Percentiles rank a stretch among this genome's conserved stretches.
phyloP scores from a whole-genome alignment of 202 grass and related monocot genomes.

The Bolboschoenoplectus hybrid region DNA sequence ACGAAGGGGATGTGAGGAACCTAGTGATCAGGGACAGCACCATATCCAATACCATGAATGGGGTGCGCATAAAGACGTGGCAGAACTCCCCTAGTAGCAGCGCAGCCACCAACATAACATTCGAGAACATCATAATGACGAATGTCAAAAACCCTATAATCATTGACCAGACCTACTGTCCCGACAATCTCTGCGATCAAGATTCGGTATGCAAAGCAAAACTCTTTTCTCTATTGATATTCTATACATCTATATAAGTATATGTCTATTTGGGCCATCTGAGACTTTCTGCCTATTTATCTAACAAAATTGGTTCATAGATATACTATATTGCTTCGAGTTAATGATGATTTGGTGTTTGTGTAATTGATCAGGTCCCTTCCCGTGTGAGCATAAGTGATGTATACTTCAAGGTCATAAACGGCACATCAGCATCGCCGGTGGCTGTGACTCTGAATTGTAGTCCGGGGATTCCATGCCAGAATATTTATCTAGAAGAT shows the following conservation, averaged over 20 bases:
- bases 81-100: constrained; percentile 55
- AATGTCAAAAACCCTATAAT: constrained; percentile 64
- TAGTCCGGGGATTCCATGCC: constrained; percentile 32
- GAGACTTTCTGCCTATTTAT: no score
- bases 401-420: constrained; percentile 41
- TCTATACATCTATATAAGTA: not conserved
- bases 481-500: not conserved
- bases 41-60: constrained; percentile 49
- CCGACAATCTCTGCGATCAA: not conserved
- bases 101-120: constrained; percentile 49
- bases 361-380: constrained; percentile 27
- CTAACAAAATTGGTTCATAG: not conserved
- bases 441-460: constrained; percentile 46
- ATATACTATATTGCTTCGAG: not conserved
- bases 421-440: constrained; percentile 41
- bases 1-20: constrained; percentile 57
- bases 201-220: not conserved
- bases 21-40: constrained; percentile 54
- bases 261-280: not conserved
- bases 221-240: not conserved
- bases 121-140: constrained; percentile 56
- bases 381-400: constrained; percentile 43
- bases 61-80: constrained; percentile 72
- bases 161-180: constrained; percentile 83
- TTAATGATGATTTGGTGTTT: not conserved